These are phyloP conservation scores for Zymoseptoria pseudotritici DNA, from an alignment of 2,329 filamentous ascomycete species.

Conservation along the genomic window DNA sequence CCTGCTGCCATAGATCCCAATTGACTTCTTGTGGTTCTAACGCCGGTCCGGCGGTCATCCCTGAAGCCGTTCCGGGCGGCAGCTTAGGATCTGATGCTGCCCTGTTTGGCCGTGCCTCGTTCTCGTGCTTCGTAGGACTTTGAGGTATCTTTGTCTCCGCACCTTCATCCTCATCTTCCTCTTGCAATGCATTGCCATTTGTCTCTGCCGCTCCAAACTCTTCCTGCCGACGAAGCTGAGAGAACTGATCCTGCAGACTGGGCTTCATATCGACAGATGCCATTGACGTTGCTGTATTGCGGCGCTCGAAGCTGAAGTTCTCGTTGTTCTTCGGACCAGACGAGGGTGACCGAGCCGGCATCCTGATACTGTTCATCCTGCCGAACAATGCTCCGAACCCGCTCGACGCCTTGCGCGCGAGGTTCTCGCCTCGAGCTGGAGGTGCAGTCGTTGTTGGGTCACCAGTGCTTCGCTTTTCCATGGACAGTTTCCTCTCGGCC, in stretches of 20 bases:
- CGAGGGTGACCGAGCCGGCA: slow-evolving; percentile 48
- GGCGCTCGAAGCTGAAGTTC: slow-evolving; percentile 15
- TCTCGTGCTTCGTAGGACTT: slow-evolving; percentile 17
- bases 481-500: slow-evolving; percentile 22
- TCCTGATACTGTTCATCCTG: slow-evolving; percentile 50
- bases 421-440: slow-evolving; percentile 33
- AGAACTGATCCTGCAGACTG: slow-evolving; percentile 42
- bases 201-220: slow-evolving; percentile 29
- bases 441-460: slow-evolving; percentile 23
- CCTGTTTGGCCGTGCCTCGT: slow-evolving; percentile 22
- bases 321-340: slow-evolving; percentile 6
- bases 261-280: slow-evolving; percentile 25
- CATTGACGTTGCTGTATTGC: slow-evolving; percentile 20
- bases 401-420: slow-evolving; percentile 66
- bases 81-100: slow-evolving; percentile 41
- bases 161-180: slow-evolving; percentile 10
- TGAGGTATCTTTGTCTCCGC: slow-evolving; percentile 29
- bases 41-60: slow-evolving; percentile 68
- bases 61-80: slow-evolving; percentile 77
- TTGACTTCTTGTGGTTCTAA: slow-evolving; percentile 73
- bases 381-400: slow-evolving; percentile 77
- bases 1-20: slow-evolving; percentile 95
- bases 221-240: slow-evolving; percentile 38
- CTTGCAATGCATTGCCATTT: slow-evolving; percentile 10
- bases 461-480: slow-evolving; percentile 11